A percentile compares a stretch with the other conserved stretches of the same genome.
These are phyloP conservation scores for Boletus huronensis DNA, from an alignment of 768 basidiomycete genomes.

Conservation along the genomic window DNA sequence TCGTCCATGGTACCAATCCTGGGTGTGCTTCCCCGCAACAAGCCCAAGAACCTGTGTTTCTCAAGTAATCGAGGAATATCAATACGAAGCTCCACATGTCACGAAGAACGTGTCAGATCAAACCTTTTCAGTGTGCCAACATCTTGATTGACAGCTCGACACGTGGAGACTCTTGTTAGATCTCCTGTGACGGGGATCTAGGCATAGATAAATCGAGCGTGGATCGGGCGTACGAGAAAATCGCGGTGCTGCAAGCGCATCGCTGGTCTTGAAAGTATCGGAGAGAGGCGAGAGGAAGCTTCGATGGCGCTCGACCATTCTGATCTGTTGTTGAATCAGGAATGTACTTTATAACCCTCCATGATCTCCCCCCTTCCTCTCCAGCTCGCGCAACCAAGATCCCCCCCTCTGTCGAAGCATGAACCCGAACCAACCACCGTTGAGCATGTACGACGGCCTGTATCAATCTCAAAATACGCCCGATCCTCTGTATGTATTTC, in stretches of 20 bases:
- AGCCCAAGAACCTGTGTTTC: neutral
- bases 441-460: neutral
- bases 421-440: neutral
- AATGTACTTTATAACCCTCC: slow-evolving; percentile 3
- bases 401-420: neutral
- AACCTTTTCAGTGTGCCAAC: neutral
- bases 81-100: neutral
- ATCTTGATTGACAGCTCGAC: neutral
- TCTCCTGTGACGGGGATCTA: neutral
- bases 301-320: neutral
- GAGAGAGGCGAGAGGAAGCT: neutral
- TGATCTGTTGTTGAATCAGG: neutral
- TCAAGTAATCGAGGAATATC: neutral
- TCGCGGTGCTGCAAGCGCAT: neutral
- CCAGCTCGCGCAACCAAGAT: neutral
- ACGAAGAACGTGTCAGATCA: neutral
- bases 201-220: neutral
- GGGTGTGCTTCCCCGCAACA: neutral
- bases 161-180: neutral
- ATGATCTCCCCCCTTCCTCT: neutral
- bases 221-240: neutral
- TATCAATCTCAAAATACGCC: neutral
- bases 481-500: slow-evolving; percentile 14
- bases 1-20: neutral
- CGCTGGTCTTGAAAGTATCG: slow-evolving; percentile 9